Conservation (phyloP, 2,329 filamentous ascomycete genomes). For the Sphaerulina musiva region DNA sequence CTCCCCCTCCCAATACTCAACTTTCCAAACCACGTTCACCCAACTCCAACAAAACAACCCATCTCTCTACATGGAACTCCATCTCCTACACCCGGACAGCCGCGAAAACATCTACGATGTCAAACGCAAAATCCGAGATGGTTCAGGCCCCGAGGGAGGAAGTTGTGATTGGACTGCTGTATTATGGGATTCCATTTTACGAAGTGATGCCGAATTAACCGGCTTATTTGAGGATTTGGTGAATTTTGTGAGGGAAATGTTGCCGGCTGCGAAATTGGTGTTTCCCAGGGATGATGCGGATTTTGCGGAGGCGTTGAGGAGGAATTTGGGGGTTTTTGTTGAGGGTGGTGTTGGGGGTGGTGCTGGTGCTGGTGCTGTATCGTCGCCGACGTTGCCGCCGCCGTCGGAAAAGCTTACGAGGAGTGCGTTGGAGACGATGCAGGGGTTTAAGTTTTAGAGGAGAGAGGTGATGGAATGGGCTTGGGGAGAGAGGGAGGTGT, state of each 20-base stretch:
- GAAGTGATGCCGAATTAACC: neutral
- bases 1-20: too few species aligned
- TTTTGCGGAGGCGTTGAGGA: neutral
- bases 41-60: neutral
- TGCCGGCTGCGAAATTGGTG: constrained; percentile 2
- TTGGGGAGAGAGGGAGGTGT: too few species aligned
- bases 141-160: constrained; percentile 3
- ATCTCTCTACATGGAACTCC: neutral
- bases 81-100: constrained; percentile 4
- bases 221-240: constrained; percentile 6
- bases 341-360: too few species aligned
- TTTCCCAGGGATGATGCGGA: constrained; percentile 5
- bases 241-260: constrained; percentile 4
- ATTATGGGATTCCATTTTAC: neutral
- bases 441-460: too few species aligned
- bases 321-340: neutral
- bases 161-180: constrained; percentile 7
- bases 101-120: constrained; percentile 6
- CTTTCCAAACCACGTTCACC: neutral
- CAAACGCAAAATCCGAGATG: constrained; percentile 11
- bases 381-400: too few species aligned
- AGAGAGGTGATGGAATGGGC: too few species aligned
- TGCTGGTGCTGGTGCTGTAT: too few species aligned
- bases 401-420: too few species aligned
- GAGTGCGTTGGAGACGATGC: too few species aligned